phyloP scores from a whole-genome alignment of 192 early-diverging fungal genomes.

The Gryganskiella cystojenkinii region DNA sequence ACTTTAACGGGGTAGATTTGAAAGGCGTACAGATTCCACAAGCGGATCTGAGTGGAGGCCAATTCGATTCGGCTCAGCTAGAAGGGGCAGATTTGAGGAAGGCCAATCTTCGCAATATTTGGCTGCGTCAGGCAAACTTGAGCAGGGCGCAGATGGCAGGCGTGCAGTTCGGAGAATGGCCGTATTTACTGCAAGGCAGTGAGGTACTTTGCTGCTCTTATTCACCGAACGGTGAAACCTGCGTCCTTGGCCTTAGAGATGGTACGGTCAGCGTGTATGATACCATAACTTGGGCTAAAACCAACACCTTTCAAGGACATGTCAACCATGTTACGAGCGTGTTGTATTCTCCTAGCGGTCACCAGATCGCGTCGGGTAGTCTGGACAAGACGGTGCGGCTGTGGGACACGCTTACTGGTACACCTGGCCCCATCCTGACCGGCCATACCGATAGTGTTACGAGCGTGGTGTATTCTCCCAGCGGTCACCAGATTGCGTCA shows the following conservation, averaged over 20 bases:
- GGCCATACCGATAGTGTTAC: no score
- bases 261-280: no score
- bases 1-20: not conserved
- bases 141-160: not conserved
- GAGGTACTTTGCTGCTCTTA: no score
- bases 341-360: no score
- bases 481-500: no score
- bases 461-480: no score
- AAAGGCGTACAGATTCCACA: not conserved
- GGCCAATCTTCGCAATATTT: not conserved
- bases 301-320: not conserved
- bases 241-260: not conserved
- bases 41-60: slow-evolving; percentile 3
- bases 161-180: not conserved
- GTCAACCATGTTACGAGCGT: no score
- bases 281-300: no score
- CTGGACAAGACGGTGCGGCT: not conserved
- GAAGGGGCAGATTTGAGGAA: slow-evolving; percentile 9
- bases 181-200: not conserved
- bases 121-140: not conserved
- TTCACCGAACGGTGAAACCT: not conserved
- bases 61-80: slow-evolving; percentile 1
- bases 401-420: not conserved
- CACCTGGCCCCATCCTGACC: not conserved
- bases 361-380: slow-evolving; percentile 2